Evolutionary conservation across 192 early-diverging fungal genomes (phyloP), one percentile per base, ranked within the genome.

Genomic region (Coemansia sp.): DNA sequence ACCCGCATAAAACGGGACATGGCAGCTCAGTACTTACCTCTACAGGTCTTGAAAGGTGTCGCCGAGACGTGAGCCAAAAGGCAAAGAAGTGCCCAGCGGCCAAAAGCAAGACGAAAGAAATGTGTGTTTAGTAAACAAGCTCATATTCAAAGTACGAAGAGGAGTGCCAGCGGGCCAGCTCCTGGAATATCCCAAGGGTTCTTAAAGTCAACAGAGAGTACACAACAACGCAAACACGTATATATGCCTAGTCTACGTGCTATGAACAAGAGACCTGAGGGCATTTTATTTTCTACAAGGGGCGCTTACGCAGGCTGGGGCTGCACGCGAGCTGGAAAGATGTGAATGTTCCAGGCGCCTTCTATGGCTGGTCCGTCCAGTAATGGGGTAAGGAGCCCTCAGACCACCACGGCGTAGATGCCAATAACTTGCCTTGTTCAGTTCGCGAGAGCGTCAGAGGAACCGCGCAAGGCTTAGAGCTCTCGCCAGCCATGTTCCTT

Each of bases 391-490:
- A 35, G 34, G 16, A 20, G 10, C 20, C 9, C 9, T 13, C 27
- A 61, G 59, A 15, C 59, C 13, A 16, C 41, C 5, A 11, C 3
- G 18, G 27, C 15, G 16, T 30, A 6, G 53, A 20, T 20, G 53
- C 15, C 16, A 7, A 10, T 12, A n/a, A 6, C 71, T 67, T 73
- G 67, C 71, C 71, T 73, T 73, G 64, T 53, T 67, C 65, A n/a
- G 41, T 43, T 41, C 71, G 59, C 11, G 71, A 43, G n/a, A 60
- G 52, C 64, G 53, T 40, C 61, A n/a, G 4, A 13, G 38, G n/a
- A 40, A 30, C 32, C 18, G 50, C 50, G 38, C 20, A 15, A 29
- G 24, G 62, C 47, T 34, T 20, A 39, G 65, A 32, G 61, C 50
- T 53, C 24, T 53, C 27, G 65, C 18, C 30, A 47, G 65, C 60